Conservation (phyloP, 192 early-diverging fungal genomes). For the Chytriomyces hyalinus region DNA sequence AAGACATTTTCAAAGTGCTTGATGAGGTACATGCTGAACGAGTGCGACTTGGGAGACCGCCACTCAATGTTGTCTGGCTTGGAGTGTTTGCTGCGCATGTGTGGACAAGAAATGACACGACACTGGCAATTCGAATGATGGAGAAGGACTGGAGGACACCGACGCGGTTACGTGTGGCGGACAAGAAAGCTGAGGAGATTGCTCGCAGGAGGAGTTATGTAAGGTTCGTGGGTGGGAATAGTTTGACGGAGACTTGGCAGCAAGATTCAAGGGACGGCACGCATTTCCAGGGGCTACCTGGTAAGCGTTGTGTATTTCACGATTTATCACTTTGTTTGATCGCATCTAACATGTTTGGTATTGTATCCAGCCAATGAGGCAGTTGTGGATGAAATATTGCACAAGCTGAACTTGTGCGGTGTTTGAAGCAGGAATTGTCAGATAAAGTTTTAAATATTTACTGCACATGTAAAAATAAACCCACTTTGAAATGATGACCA, state of each 20-base stretch:
- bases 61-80: neutral
- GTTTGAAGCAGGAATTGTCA: constrained; percentile 31
- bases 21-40: neutral
- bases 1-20: neutral
- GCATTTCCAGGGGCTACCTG: neutral
- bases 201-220: neutral
- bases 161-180: neutral
- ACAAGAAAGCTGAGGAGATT: neutral
- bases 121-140: neutral
- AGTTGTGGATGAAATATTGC: constrained; percentile 26
- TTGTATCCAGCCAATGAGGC: constrained; percentile 16
- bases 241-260: constrained; percentile 5
- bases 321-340: no score
- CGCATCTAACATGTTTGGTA: no score
- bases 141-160: constrained; percentile 3
- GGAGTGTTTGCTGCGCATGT: neutral
- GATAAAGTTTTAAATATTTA: no score
- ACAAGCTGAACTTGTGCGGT: constrained; percentile 24
- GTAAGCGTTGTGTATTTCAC: no score
- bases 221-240: neutral
- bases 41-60: neutral
- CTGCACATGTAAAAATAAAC: no score
- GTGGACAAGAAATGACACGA: neutral
- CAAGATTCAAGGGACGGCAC: constrained; percentile 15
- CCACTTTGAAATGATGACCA: no score